Evolutionary conservation across 306 rosid genomes (phyloP), one percentile per base, ranked within the genome.

Genomic region (Casuarina cunninghamiana): DNA sequence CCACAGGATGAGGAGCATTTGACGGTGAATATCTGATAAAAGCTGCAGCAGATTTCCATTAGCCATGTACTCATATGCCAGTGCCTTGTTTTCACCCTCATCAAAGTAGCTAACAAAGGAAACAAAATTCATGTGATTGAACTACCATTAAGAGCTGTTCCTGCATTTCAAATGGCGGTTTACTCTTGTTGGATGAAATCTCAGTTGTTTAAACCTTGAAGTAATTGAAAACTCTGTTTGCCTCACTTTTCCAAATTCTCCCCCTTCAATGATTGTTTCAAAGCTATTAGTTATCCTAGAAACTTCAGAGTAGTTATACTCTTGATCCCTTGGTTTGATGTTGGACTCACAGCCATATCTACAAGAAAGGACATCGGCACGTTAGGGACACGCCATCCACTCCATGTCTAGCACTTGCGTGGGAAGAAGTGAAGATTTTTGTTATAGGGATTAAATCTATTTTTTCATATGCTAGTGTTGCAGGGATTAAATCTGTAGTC

Each of bases 211-310:
- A 61, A 61, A 60, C 13, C 10, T 61, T 61, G 7, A 61, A 61
- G 21, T 68, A 43, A 68, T 68, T n/a, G 13, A 41, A 35, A 5
- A 39, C 43, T 9, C 10, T 1, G 48, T 3, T 6, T 62, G 0
- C 89, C 88, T 83, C n/a, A 85, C 91, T 19, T 79, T 75, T 43
- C 88, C 91, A 75, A 88, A 88, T 58, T 86, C 91, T 41, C 91
- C 87, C 76, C 60, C 71, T 41, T 87, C 89, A 44, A 88, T 71
- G 45, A 62, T 3, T 7, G 75, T 68, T n/a, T 75, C 5, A 46
- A 82, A 74, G 61, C 74, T 74, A 62, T 62, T 13, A 17, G 89
- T 85, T 9, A 82, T 77, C 16, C 15, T 49, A 10, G 5, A 15
- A 61, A 82, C 26, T 49, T 82, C 78, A 0, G 60, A 42, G 35